These are phyloP conservation scores for Pichia sorboxylosa DNA, from an alignment of 1,139 yeast species.

Conservation along the genomic window DNA sequence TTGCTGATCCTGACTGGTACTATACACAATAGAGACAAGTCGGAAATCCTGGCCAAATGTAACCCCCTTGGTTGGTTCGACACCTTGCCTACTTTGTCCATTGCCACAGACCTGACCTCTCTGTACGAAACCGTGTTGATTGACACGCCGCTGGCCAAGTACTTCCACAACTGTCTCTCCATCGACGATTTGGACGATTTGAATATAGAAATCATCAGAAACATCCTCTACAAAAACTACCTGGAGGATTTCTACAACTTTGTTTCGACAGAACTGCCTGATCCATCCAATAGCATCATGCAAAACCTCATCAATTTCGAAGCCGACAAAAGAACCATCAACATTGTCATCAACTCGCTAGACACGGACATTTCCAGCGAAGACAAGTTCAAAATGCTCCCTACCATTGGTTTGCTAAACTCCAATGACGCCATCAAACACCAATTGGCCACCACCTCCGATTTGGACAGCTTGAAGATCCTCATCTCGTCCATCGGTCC, in stretches of 20 bases:
- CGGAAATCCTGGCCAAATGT: constrained; percentile 78
- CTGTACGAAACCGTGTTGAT: constrained; percentile 88
- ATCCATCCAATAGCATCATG: constrained; percentile 81
- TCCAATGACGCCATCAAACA: constrained; percentile 59
- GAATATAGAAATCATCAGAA: constrained; percentile 89
- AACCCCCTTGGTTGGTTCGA: constrained; percentile 99
- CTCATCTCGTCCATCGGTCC: constrained; percentile 67
- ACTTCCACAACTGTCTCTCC: constrained; percentile 82
- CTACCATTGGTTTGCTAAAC: constrained; percentile 59
- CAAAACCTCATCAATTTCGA: constrained; percentile 67
- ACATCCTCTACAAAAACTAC: constrained; percentile 84
- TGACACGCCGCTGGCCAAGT: constrained; percentile 96
- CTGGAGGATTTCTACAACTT: constrained; percentile 76
- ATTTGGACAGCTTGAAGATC: constrained; percentile 68
- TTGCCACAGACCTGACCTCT: constrained; percentile 88
- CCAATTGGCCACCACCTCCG: constrained; percentile 67
- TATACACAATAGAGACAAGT: constrained; percentile 82
- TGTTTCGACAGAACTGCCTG: constrained; percentile 44
- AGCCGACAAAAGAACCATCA: constrained; percentile 90
- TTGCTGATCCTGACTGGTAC: constrained; percentile 95
- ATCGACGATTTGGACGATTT: constrained; percentile 92
- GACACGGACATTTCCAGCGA: constrained; percentile 66
- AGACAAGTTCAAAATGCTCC: constrained; percentile 62
- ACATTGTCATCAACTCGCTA: constrained; percentile 81
- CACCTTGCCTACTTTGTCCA: constrained; percentile 86